phyloP scores from a whole-genome alignment of 2,329 filamentous ascomycete species.

The Ophiostoma ips region DNA sequence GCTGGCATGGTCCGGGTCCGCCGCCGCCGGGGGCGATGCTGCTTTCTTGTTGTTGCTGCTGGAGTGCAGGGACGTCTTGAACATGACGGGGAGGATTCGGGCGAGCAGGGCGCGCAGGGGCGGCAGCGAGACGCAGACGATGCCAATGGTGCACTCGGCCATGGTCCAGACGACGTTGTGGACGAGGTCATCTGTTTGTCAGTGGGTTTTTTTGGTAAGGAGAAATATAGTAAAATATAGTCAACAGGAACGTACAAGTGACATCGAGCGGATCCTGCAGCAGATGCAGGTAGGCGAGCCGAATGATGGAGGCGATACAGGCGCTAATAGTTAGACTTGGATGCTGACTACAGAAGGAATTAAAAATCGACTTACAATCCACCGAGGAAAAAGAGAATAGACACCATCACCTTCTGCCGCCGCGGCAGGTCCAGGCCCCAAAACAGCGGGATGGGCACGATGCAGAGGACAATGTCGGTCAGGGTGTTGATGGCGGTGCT shows the following conservation, averaged over 20 bases:
- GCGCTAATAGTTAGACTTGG: slow-evolving; percentile 13
- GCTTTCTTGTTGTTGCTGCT: not conserved
- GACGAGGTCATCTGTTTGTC: slow-evolving; percentile 17
- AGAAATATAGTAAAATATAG: not conserved
- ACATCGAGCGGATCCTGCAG: slow-evolving; percentile 16
- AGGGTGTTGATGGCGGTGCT: slow-evolving; percentile 19
- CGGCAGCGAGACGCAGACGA: slow-evolving; percentile 22
- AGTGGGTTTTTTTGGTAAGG: no score
- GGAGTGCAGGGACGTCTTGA: not conserved
- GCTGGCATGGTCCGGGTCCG: no score
- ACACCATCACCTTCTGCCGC: slow-evolving; percentile 18
- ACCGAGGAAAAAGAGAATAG: slow-evolving; percentile 17
- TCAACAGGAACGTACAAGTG: slow-evolving; percentile 18
- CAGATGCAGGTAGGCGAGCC: slow-evolving; percentile 16
- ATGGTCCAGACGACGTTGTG: slow-evolving; percentile 20
- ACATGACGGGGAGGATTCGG: slow-evolving; percentile 8
- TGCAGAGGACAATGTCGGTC: slow-evolving; percentile 19
- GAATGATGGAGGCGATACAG: slow-evolving; percentile 15
- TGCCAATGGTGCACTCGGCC: slow-evolving; percentile 21
- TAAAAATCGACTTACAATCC: slow-evolving; percentile 16
- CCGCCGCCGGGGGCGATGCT: no score
- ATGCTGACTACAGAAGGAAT: no score
- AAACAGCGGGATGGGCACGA: slow-evolving; percentile 19
- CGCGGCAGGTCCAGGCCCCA: slow-evolving; percentile 18
- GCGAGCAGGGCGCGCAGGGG: slow-evolving; percentile 16